Evolutionary conservation across 2,329 filamentous ascomycete genomes (phyloP), one percentile per base, ranked within the genome.

Genomic region (Fusarium solani-melongenae): DNA sequence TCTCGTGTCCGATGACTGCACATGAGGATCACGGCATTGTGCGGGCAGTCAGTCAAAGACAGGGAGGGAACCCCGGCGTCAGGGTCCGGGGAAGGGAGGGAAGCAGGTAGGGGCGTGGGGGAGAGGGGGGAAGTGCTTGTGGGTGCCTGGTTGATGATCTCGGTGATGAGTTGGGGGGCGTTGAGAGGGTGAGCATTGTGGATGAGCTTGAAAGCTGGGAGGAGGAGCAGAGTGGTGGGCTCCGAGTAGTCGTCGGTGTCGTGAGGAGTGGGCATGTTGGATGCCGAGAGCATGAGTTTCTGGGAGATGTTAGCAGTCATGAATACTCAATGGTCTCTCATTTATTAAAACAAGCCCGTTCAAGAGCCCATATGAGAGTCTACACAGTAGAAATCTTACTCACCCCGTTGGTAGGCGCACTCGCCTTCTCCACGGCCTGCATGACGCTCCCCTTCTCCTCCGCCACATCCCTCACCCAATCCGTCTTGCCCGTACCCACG

Each of bases 1-100:
- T 98, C 96, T 71, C 96, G 93, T n/a, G 94, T 98, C 79, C 91
- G 91, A 81, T 98, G 96, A 53, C 94, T 97, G 86, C 96, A 99
- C 79, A 99, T 92, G 59, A 99, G 90, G 79, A 99, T 94, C 29
- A 98, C 88, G 73, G 92, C 95, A 70, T 90, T 88, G 86, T 98
- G 96, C 5, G 95, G 94, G 75, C 92, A 95, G 6, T 92, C 88
- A 31, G 64, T 61, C 24, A 76, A 82, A 2, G 78, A 79, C 34
- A 86, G 78, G 33, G 79, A 77, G 2, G 80, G 77, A 11, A 76
- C 59, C 9, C 79, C 77, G 27, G 77, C 75, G 5, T 75, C 75
- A 64, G 77, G 64, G 71, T 75, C 75, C 62, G 77, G 64, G 72
- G 76, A 63, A 69, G 79, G 76, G 66, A 83, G 59, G 62, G 81